Conservation (phyloP, 2,329 filamentous ascomycete genomes). For the Fusarium aywerte region DNA sequence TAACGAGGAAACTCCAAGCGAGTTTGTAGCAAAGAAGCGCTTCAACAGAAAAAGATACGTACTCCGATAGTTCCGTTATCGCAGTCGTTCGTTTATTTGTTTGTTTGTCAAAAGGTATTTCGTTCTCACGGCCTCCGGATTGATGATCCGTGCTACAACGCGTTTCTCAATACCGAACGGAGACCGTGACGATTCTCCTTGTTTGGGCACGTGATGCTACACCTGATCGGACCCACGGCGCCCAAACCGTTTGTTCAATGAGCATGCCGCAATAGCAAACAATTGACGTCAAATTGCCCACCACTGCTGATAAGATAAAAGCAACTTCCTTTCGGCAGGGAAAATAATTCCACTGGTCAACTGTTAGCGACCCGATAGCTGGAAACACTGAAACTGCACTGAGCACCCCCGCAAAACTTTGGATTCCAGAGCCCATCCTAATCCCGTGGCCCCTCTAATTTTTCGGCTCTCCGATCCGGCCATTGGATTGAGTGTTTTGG, state of each 20-base stretch:
- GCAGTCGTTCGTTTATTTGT: neutral
- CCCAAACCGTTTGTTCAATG: conserved; percentile 2
- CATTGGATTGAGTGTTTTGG: conserved; percentile 23
- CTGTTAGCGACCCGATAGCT: neutral
- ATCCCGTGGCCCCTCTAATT: conserved; percentile 39
- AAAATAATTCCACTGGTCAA: conserved; percentile 6
- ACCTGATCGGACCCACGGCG: conserved; percentile 32
- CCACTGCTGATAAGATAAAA: conserved; percentile 41
- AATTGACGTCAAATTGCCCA: conserved; percentile 40
- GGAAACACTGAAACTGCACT: neutral
- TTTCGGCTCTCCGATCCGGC: conserved; percentile 43
- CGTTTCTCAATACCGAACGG: conserved; percentile 19
- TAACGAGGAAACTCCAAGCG: neutral
- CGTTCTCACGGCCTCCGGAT: conserved; percentile 25
- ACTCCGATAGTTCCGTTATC: conserved; percentile 21
- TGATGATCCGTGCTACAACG: conserved; percentile 28
- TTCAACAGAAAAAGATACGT: neutral
- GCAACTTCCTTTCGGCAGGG: neutral
- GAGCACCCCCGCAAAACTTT: conserved; percentile 22
- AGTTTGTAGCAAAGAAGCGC: neutral
- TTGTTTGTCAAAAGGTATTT: neutral
- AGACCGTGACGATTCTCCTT: conserved; percentile 10
- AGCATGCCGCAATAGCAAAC: neutral
- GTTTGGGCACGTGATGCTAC: neutral
- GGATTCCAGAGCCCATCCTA: neutral